phyloP scores from a whole-genome alignment of 148 eudicot species.

The Mesembryanthemum crystallinum region DNA sequence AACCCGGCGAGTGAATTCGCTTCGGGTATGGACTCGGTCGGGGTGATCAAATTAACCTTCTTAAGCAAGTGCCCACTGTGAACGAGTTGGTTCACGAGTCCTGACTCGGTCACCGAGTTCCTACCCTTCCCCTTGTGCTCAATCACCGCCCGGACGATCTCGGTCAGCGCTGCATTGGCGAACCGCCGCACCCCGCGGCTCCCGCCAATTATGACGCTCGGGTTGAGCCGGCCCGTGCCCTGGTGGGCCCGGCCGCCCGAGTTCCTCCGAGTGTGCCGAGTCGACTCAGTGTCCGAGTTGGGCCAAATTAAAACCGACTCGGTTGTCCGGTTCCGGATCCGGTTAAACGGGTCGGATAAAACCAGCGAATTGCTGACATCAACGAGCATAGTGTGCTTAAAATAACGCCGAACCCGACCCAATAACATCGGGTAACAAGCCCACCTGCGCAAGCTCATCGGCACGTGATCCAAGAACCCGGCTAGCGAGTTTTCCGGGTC shows the following conservation, averaged over 20 bases:
- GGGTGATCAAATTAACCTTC: slow-evolving; percentile 38
- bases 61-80: slow-evolving; percentile 43
- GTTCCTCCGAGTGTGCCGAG: slow-evolving; percentile 30
- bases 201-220: slow-evolving; percentile 57
- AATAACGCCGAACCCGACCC: slow-evolving; percentile 65
- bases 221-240: slow-evolving; percentile 9
- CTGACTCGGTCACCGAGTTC: slow-evolving; percentile 58
- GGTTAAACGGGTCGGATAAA: slow-evolving; percentile 61
- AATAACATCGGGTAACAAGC: slow-evolving; percentile 79
- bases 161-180: slow-evolving; percentile 48
- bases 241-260: slow-evolving; percentile 17
- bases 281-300: slow-evolving; percentile 15
- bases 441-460: slow-evolving; percentile 66
- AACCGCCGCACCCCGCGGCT: slow-evolving; percentile 62
- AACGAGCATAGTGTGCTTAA: slow-evolving; percentile 57
- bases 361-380: slow-evolving; percentile 40
- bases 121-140: slow-evolving; percentile 45
- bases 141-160: slow-evolving; percentile 47
- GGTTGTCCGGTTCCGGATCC: slow-evolving; percentile 44
- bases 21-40: slow-evolving; percentile 44
- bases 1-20: slow-evolving; percentile 31
- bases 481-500: slow-evolving; percentile 76
- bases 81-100: slow-evolving; percentile 57
- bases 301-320: slow-evolving; percentile 48
- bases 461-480: slow-evolving; percentile 69